Conservation (phyloP, 305 asterid genomes). For the Solanum chacoense region DNA sequence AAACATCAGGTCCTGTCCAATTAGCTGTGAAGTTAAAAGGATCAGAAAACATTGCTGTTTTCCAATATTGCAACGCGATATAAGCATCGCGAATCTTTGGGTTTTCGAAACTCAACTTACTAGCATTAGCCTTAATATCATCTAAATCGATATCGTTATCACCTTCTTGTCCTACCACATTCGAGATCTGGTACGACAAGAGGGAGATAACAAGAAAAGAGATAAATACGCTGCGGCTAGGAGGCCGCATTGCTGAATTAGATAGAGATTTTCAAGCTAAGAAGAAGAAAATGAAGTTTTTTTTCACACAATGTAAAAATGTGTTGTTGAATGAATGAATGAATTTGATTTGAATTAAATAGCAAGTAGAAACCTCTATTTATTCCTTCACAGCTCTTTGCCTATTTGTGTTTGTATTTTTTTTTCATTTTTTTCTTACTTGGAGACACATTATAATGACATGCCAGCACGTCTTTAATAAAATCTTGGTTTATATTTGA, state of each 20-base stretch:
- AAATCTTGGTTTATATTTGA: neutral
- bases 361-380: neutral
- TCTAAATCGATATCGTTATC: conserved; percentile 11
- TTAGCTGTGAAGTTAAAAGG: conserved; percentile 43
- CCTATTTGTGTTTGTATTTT: neutral
- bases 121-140: conserved; percentile 7
- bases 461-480: conserved; percentile 2
- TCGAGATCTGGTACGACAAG: conserved; percentile 19
- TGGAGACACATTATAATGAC: neutral
- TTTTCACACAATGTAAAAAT: neutral
- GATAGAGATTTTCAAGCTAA: neutral
- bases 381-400: neutral
- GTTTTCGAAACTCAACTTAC: conserved; percentile 29
- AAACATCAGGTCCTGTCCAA: conserved; percentile 47
- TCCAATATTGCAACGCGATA: conserved; percentile 50
- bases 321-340: neutral
- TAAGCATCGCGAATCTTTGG: conserved; percentile 37
- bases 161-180: conserved; percentile 10
- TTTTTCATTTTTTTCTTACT: neutral
- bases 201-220: conserved; percentile 8
- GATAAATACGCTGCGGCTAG: conserved; percentile 5
- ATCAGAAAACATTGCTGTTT: conserved; percentile 37
- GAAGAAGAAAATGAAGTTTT: neutral
- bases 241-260: conserved; percentile 16
- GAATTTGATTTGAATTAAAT: neutral